phyloP scores from a whole-genome alignment of 371 early-diverging fungal genomes.

The Dentiscutata heterogama region DNA sequence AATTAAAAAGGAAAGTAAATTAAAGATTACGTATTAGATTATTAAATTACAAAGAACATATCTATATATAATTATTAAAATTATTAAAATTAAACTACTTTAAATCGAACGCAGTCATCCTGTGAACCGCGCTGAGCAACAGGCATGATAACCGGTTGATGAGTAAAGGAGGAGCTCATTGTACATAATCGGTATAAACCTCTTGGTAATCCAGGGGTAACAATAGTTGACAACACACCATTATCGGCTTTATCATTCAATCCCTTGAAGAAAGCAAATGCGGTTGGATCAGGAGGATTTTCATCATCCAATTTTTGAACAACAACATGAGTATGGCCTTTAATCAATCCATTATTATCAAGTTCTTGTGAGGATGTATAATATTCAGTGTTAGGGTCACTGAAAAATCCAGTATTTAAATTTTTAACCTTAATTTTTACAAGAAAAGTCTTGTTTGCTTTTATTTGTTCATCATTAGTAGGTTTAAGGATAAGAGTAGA shows the following conservation, averaged over 20 bases:
- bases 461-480: not conserved
- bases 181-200: slow-evolving; percentile 22
- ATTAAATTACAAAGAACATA: too few relatives aligned
- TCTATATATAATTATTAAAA: too few relatives aligned
- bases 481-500: slow-evolving; percentile 5
- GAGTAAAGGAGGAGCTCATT: slow-evolving; percentile 9
- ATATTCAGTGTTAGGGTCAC: slow-evolving; percentile 1
- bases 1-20: too few relatives aligned
- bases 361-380: slow-evolving; percentile 7
- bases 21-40: too few relatives aligned
- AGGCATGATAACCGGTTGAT: slow-evolving; percentile 29
- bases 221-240: not conserved
- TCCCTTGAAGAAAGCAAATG: slow-evolving; percentile 43
- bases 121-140: slow-evolving; percentile 8
- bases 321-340: slow-evolving; percentile 31
- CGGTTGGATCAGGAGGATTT: not conserved
- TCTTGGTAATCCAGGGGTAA: not conserved
- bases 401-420: slow-evolving; percentile 9
- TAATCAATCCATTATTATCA: not conserved
- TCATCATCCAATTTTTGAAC: slow-evolving; percentile 11
- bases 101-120: slow-evolving; percentile 18
- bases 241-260: not conserved
- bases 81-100: not conserved
- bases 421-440: not conserved
- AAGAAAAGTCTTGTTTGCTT: not conserved